phyloP scores from a whole-genome alignment of 129 eudicot genomes.

The Lactuca sativa region DNA sequence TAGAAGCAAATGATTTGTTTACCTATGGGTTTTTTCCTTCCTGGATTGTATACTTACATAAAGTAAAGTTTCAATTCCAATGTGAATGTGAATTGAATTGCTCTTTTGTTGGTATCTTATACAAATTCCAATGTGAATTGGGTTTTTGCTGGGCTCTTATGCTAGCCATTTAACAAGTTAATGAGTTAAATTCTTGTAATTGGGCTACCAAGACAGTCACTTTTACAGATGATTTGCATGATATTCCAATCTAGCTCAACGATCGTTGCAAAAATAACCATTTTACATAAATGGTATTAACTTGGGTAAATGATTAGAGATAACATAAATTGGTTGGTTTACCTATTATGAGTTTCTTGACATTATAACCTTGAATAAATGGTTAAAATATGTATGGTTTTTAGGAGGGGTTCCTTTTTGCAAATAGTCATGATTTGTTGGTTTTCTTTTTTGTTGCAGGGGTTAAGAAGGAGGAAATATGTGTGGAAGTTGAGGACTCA shows the following conservation, averaged over 20 bases:
- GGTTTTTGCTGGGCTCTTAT: no score
- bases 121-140: no score
- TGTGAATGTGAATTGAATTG: no score
- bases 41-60: no score
- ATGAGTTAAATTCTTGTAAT: no score
- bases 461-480: constrained; percentile 76
- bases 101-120: no score
- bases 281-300: background rate
- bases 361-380: background rate
- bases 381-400: background rate
- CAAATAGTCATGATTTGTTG: constrained; percentile 6
- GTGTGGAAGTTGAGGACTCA: constrained; percentile 81
- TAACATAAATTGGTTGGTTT: background rate
- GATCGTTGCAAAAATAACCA: no score
- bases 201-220: background rate
- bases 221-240: no score
- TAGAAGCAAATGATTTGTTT: background rate
- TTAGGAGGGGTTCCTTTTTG: background rate
- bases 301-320: background rate
- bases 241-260: no score
- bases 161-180: no score
- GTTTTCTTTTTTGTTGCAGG: constrained; percentile 35
- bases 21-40: no score
- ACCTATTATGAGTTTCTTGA: background rate
- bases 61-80: no score